phyloP scores from a whole-genome alignment of 345 rosid species.

The Corchorus olitorius region DNA sequence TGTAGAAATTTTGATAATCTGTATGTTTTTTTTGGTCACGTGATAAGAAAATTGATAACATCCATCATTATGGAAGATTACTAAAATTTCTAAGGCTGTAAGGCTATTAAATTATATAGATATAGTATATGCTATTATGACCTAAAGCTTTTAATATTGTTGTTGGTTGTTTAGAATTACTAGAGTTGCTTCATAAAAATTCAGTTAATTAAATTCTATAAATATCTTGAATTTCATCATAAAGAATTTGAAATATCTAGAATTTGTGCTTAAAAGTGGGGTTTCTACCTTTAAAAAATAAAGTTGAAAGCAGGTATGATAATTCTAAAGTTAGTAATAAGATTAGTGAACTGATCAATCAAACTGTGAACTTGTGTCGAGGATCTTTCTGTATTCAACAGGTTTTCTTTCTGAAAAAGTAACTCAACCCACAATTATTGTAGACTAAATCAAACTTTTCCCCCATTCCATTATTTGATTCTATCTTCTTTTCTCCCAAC shows the following conservation, averaged over 20 bases:
- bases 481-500: not conserved
- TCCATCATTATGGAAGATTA: too few species aligned
- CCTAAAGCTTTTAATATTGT: not conserved
- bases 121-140: too few species aligned
- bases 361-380: too few species aligned
- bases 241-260: not conserved
- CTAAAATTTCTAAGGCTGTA: too few species aligned
- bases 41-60: too few species aligned
- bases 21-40: too few species aligned
- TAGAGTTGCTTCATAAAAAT: too few species aligned
- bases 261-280: not conserved
- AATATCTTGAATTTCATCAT: not conserved
- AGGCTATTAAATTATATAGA: too few species aligned
- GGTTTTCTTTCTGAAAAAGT: not conserved
- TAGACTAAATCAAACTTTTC: not conserved
- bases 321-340: not conserved
- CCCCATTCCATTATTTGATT: not conserved
- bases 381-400: not conserved
- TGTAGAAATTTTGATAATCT: too few species aligned
- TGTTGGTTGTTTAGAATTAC: not conserved
- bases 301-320: not conserved
- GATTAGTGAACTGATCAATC: not conserved
- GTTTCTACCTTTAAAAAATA: not conserved
- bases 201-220: not conserved
- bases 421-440: slow-evolving; percentile 5